A percentile compares a stretch with the other conserved stretches of the same genome.
These are phyloP conservation scores for Omphalotus olearius DNA, from an alignment of 1,284 basidiomycete species.

Conservation along the genomic window DNA sequence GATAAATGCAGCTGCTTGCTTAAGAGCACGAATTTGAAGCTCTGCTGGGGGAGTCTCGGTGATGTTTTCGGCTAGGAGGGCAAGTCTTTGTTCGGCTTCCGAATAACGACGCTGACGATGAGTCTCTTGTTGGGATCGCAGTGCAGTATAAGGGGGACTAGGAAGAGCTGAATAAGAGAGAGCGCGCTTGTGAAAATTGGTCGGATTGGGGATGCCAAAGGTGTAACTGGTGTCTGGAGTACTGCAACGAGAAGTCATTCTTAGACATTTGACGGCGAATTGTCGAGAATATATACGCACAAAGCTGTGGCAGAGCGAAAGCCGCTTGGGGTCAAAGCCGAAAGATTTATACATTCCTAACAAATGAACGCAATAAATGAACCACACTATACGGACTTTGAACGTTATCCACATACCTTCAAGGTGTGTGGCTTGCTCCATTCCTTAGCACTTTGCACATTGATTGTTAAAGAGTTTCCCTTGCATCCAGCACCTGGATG, in stretches of 20 bases:
- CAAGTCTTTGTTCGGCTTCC: constrained; percentile 25
- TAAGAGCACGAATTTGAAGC: constrained; percentile 42
- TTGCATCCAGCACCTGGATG: too few relatives aligned
- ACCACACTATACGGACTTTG: not conserved
- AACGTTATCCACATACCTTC: not conserved
- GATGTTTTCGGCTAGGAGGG: constrained; percentile 21
- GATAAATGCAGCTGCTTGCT: constrained; percentile 38
- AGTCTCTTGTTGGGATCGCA: too few relatives aligned
- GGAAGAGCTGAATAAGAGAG: too few relatives aligned
- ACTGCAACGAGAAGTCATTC: not conserved
- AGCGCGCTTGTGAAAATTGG: not conserved
- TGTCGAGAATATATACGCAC: not conserved
- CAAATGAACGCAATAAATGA: not conserved
- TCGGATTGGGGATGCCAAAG: constrained; percentile 1
- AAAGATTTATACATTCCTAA: constrained; percentile 5
- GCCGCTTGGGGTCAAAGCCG: not conserved
- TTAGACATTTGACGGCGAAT: not conserved
- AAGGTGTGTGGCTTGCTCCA: constrained; percentile 1
- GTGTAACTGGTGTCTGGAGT: constrained; percentile 6
- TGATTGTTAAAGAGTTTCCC: not conserved
- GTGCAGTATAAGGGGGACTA: too few relatives aligned
- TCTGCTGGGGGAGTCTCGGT: constrained; percentile 25
- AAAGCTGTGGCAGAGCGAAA: not conserved
- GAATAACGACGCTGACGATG: constrained; percentile 24
- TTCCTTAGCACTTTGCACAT: constrained; percentile 5